Evolutionary conservation across 176 grass and related monocot genomes (phyloP), one percentile per base, ranked within the genome.

Genomic region (Calamus simplicifolius): DNA sequence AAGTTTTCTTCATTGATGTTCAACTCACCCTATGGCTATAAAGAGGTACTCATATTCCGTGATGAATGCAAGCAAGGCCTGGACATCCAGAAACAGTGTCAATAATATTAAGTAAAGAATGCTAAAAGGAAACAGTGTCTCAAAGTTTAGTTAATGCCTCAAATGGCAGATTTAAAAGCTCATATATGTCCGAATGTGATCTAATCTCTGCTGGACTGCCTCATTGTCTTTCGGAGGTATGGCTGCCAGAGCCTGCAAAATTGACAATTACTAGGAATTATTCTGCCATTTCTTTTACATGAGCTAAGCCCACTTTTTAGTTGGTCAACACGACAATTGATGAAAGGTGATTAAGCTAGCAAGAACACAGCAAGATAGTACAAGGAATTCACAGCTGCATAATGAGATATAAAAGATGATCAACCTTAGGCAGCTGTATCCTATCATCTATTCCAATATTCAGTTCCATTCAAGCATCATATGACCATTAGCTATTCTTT

Each of bases 111-210:
- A 26, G 55, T 54, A 71, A 49, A 68, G 56, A 50, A 69, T 52
- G 8, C 25, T 51, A 49, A 55, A 52, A n/a, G 63, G n/a, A 57
- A 61, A 25, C 50, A 56, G 51, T 68, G 50, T 52, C 51, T 13
- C 18, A 64, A 48, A 13, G 31, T 57, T 28, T 29, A 50, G 68
- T 43, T 13, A 25, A 19, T 85, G 69, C 87, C 78, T 97, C 81
- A 1, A 88, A 97, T 79, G 93, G 87, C 59, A 97, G 77, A 82
- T 97, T 91, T 48, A 91, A 66, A 48, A 97, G 77, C 56, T 97
- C 93, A 10, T 88, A 91, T 88, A 91, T 72, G 69, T 85, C 50
- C 84, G 83, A 73, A 97, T 81, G 50, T 80, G 81, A 79, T 97
- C 87, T 49, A 88, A 60, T 78, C 87, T 85, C 72, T 90, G 86